Conservation (phyloP, 1,284 basidiomycete species). For the Polyporus tsugae region DNA sequence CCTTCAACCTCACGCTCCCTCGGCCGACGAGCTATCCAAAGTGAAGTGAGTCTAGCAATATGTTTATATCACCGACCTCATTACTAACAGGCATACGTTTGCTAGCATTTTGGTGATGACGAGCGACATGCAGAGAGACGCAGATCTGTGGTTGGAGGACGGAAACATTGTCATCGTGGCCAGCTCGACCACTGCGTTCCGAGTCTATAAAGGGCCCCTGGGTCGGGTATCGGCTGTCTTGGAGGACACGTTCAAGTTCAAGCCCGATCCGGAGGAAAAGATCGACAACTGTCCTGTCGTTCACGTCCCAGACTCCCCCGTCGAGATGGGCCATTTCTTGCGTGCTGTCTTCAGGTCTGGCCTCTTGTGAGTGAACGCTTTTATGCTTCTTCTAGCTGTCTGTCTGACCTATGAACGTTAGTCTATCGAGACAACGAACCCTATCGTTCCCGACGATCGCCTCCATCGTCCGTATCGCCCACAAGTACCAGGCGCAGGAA, state of each 20-base stretch:
- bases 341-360: background rate
- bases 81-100: background rate
- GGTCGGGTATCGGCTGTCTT: conserved; percentile 1
- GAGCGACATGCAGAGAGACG: background rate
- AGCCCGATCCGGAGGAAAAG: background rate
- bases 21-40: background rate
- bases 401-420: background rate
- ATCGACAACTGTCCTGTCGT: conserved; percentile 12
- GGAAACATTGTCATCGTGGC: conserved; percentile 16
- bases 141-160: conserved; percentile 12
- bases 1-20: too few relatives aligned
- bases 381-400: too few relatives aligned
- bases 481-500: conserved; percentile 17
- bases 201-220: conserved; percentile 15
- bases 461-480: conserved; percentile 13
- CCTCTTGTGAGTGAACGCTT: background rate
- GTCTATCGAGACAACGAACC: background rate
- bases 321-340: conserved; percentile 10
- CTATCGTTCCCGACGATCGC: conserved; percentile 4
- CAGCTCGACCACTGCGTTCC: conserved; percentile 2
- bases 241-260: background rate
- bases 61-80: background rate
- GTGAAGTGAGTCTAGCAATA: background rate
- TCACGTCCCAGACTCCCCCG: background rate
- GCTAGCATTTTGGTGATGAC: background rate